These are phyloP conservation scores for Podospora conica DNA, from an alignment of 495 filamentous ascomycete species.

Conservation along the genomic window DNA sequence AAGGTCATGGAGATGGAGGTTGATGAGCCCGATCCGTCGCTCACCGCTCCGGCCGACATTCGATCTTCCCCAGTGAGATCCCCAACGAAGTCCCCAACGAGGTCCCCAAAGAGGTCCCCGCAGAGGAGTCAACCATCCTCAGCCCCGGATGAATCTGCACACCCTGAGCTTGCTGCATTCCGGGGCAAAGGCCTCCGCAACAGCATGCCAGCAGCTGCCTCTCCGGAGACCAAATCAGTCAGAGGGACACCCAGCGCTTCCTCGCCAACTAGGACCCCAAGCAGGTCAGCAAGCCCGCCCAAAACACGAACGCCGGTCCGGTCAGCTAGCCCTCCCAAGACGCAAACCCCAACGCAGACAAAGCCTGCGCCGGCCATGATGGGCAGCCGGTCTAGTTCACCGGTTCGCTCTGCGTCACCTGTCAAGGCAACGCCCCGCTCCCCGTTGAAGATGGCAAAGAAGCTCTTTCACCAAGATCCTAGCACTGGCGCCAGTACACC, in stretches of 20 bases:
- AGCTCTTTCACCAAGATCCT: slow-evolving; percentile 53
- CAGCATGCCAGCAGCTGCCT: slow-evolving; percentile 24
- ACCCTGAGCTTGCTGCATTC: slow-evolving; percentile 51
- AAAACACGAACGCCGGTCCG: slow-evolving; percentile 12
- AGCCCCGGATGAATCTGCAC: slow-evolving; percentile 50
- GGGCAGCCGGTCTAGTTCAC: slow-evolving; percentile 31
- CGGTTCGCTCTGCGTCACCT: slow-evolving; percentile 22
- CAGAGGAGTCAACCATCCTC: background rate
- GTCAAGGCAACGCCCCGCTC: slow-evolving; percentile 22
- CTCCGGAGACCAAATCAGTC: slow-evolving; percentile 7
- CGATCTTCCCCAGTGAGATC: slow-evolving; percentile 24
- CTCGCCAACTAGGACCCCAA: background rate
- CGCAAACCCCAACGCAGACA: slow-evolving; percentile 8
- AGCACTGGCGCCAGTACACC: slow-evolving; percentile 55
- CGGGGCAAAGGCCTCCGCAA: slow-evolving; percentile 49
- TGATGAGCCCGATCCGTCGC: slow-evolving; percentile 49
- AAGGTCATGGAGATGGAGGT: slow-evolving; percentile 55
- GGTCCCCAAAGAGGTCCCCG: slow-evolving; percentile 14
- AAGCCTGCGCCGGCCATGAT: slow-evolving; percentile 22
- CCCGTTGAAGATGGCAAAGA: slow-evolving; percentile 26
- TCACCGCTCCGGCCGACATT: slow-evolving; percentile 40
- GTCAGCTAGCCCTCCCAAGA: slow-evolving; percentile 2
- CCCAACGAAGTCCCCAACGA: no score
- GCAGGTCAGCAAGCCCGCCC: background rate
- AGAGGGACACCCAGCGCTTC: slow-evolving; percentile 2